Percentiles rank a stretch among this genome's conserved stretches.
Evolutionary conservation across 2,329 filamentous ascomycete genomes (phyloP).

Genomic region (Fusarium phyllophilum): DNA sequence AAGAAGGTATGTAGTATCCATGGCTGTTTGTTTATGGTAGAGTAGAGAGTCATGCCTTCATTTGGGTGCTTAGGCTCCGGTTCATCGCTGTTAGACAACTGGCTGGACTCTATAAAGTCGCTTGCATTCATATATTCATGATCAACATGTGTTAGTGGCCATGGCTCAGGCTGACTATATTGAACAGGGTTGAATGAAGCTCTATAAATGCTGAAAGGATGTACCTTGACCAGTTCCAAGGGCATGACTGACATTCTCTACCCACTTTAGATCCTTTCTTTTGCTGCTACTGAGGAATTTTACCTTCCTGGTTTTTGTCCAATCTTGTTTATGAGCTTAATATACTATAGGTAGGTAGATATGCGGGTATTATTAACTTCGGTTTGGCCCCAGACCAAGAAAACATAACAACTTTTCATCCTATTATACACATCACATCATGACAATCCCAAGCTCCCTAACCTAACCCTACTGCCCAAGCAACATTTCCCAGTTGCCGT

Average conservation of each 20-base stretch:
- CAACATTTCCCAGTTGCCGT: slow-evolving; percentile 66
- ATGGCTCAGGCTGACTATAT: background rate
- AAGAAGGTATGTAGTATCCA: background rate
- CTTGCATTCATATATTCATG: background rate
- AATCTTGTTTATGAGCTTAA: background rate
- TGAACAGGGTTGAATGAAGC: background rate
- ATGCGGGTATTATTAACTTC: background rate
- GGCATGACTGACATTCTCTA: background rate
- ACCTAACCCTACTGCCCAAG: slow-evolving; percentile 52
- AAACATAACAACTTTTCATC: background rate
- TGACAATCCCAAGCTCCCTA: slow-evolving; percentile 17
- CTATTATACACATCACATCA: background rate
- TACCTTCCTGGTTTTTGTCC: background rate
- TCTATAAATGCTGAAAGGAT: background rate
- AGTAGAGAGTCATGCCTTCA: background rate
- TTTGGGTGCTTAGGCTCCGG: background rate
- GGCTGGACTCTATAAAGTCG: background rate
- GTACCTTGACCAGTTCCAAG: background rate
- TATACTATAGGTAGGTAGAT: background rate
- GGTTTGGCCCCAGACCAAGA: background rate
- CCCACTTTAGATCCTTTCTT: background rate
- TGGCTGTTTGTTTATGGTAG: background rate
- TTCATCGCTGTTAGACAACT: background rate
- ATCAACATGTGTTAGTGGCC: background rate
- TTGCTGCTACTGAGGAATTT: background rate